These are phyloP conservation scores for Thuja plicata DNA, from an alignment of 83 land plant genomes.

Conservation along the genomic window DNA sequence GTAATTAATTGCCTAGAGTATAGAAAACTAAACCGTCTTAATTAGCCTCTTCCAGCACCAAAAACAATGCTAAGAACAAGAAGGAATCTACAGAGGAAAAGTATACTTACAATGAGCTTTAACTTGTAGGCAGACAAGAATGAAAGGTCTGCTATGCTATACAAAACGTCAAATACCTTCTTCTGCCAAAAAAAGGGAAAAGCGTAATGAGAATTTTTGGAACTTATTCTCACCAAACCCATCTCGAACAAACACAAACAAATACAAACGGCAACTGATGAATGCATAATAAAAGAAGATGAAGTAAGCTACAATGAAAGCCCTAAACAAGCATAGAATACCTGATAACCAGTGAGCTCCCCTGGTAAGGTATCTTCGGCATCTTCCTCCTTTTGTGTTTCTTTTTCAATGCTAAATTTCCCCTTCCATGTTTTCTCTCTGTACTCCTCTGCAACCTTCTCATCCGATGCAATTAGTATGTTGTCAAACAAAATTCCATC, in stretches of 20 bases:
- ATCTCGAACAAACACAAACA: not conserved
- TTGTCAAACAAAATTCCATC: constrained; percentile 85
- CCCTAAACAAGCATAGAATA: not conserved
- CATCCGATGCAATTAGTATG: constrained; percentile 52
- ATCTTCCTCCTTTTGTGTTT: constrained; percentile 72
- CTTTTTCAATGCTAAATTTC: constrained; percentile 70
- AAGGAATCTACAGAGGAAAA: not conserved
- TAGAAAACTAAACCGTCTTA: not conserved
- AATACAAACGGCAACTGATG: not conserved
- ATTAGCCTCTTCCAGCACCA: not conserved
- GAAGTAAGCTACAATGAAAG: not conserved
- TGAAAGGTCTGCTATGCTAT: constrained; percentile 57
- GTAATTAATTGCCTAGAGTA: not conserved
- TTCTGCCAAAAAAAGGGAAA: constrained; percentile 37
- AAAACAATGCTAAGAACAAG: not conserved
- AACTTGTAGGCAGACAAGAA: constrained; percentile 46
- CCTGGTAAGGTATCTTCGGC: constrained; percentile 34
- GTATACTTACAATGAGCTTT: constrained; percentile 50
- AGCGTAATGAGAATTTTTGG: not conserved
- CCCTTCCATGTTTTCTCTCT: constrained; percentile 59
- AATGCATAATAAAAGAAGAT: not conserved
- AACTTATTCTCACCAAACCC: not conserved
- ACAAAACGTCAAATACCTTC: constrained; percentile 55
- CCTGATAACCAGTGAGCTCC: constrained; percentile 54
- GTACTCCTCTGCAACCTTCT: constrained; percentile 53